Conservation (phyloP, 2,329 filamentous ascomycete species). For the Alternaria incomplexa region DNA sequence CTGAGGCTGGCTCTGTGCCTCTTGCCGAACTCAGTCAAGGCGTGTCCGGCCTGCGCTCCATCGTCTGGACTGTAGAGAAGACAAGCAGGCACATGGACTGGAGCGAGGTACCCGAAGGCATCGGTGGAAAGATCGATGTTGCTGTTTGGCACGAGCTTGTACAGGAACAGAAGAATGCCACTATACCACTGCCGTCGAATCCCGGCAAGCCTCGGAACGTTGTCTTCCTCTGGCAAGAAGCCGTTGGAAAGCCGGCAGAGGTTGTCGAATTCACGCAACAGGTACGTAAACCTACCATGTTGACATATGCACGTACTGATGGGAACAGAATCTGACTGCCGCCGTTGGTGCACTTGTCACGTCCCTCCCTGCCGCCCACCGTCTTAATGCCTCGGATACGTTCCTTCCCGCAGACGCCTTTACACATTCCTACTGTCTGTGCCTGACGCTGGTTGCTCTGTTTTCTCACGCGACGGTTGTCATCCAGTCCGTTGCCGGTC, state of each 20-base stretch:
- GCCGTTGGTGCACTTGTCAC: slow-evolving; percentile 79
- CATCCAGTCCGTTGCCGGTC: slow-evolving; percentile 84
- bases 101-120: slow-evolving; percentile 83
- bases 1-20: slow-evolving; percentile 84
- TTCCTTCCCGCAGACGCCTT: slow-evolving; percentile 86
- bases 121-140: slow-evolving; percentile 76
- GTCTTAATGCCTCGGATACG: slow-evolving; percentile 75
- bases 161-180: slow-evolving; percentile 64
- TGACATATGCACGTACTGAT: slow-evolving; percentile 12
- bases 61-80: slow-evolving; percentile 92
- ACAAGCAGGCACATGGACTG: slow-evolving; percentile 94
- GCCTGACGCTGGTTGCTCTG: slow-evolving; percentile 80
- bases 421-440: slow-evolving; percentile 77
- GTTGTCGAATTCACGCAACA: slow-evolving; percentile 81
- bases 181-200: slow-evolving; percentile 68
- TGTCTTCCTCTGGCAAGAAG: slow-evolving; percentile 70
- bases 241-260: slow-evolving; percentile 59
- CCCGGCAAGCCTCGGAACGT: slow-evolving; percentile 60
- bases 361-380: slow-evolving; percentile 75
- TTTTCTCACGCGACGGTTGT: slow-evolving; percentile 85
- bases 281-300: slow-evolving; percentile 44
- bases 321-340: slow-evolving; percentile 77
- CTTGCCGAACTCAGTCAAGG: slow-evolving; percentile 73
- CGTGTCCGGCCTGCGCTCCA: slow-evolving; percentile 72
- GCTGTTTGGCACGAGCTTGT: slow-evolving; percentile 94